Percentiles rank a stretch among this genome's conserved stretches.
Conservation (phyloP, 139 green algal species). For the Haematococcus lacustris region DNA sequence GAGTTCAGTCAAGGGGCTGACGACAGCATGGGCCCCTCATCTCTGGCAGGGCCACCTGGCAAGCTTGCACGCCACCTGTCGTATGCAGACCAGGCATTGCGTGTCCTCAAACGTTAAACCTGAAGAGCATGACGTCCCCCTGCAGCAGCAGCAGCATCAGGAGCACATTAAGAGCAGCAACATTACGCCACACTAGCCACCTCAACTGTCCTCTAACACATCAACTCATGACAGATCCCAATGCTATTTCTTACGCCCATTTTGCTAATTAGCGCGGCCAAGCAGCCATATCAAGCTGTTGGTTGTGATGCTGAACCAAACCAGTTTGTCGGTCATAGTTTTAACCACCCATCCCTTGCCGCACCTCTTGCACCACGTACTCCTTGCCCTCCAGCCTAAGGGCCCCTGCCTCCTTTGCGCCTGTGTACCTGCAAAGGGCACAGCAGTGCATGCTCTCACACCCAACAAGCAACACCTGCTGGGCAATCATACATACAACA, state of each 20-base stretch:
- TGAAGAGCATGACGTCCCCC: constrained; percentile 89
- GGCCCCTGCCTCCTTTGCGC: constrained; percentile 70
- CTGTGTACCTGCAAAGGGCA: constrained; percentile 8
- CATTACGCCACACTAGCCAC: neutral
- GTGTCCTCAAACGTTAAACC: constrained; percentile 40
- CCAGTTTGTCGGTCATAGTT: neutral
- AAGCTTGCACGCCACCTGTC: neutral
- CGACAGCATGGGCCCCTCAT: neutral
- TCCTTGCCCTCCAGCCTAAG: constrained; percentile 93
- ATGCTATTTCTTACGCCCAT: neutral
- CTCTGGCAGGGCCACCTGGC: neutral
- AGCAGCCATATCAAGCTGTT: neutral
- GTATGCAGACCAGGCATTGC: neutral
- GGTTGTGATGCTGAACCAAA: neutral
- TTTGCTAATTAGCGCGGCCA: neutral
- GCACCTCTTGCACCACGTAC: constrained; percentile 86
- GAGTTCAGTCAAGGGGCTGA: neutral
- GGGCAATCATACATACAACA: too few species aligned
- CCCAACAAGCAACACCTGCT: too few species aligned
- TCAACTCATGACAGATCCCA: neutral
- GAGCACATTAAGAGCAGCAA: too few species aligned
- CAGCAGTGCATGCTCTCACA: too few species aligned
- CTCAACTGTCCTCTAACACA: neutral
- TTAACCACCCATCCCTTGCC: neutral
- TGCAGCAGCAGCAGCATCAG: constrained; percentile 18